phyloP scores from a whole-genome alignment of 2,329 filamentous ascomycete genomes.

The Fulvia fulva region DNA sequence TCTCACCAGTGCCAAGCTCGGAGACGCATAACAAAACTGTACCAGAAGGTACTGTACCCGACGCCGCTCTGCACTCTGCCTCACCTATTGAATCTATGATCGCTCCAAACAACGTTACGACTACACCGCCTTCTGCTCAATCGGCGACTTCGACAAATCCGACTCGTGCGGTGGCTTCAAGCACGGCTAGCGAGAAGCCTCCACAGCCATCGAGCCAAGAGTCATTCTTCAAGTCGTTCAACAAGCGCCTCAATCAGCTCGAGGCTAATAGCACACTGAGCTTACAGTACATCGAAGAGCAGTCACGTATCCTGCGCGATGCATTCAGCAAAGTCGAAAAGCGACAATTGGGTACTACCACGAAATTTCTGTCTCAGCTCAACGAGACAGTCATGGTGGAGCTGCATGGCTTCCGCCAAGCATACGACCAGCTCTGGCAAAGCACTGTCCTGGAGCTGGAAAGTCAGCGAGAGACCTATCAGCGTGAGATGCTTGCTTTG shows the following conservation, averaged over 20 bases:
- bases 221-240: slow-evolving; percentile 94
- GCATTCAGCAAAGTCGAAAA: slow-evolving; percentile 84
- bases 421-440: slow-evolving; percentile 97
- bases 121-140: slow-evolving; percentile 4
- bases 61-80: not conserved
- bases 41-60: not conserved
- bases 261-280: slow-evolving; percentile 91
- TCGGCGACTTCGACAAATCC: slow-evolving; percentile 9
- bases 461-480: slow-evolving; percentile 77
- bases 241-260: slow-evolving; percentile 84
- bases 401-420: slow-evolving; percentile 68
- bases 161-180: slow-evolving; percentile 2
- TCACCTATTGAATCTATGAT: slow-evolving; percentile 1
- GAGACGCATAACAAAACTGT: too few relatives aligned
- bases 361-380: slow-evolving; percentile 74
- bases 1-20: too few relatives aligned
- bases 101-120: not conserved
- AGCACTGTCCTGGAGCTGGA: slow-evolving; percentile 90
- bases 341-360: slow-evolving; percentile 78
- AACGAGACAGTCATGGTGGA: slow-evolving; percentile 84
- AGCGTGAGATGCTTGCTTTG: slow-evolving; percentile 78
- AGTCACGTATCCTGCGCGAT: slow-evolving; percentile 84
- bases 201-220: slow-evolving; percentile 81
- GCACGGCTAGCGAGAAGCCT: slow-evolving; percentile 32
- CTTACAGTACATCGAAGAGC: slow-evolving; percentile 93